Percentiles rank a stretch among this genome's conserved stretches.
phyloP scores from a whole-genome alignment of 306 rosid genomes.

The Quercus suber region DNA sequence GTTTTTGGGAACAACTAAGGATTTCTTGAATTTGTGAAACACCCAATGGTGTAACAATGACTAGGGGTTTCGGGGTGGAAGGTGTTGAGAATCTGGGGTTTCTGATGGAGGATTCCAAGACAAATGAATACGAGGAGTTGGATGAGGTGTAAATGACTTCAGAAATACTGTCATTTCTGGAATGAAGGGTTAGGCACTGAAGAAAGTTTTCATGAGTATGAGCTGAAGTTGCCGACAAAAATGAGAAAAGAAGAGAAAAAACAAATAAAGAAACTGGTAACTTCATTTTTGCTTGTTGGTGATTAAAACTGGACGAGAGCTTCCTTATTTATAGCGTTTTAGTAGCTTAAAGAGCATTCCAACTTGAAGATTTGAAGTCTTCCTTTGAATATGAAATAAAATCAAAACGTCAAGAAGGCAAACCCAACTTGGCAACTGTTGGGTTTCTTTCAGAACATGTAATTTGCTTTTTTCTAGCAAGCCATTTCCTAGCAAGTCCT shows the following conservation, averaged over 20 bases:
- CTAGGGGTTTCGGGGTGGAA: neutral
- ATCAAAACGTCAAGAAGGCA: no score
- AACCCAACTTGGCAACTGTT: no score
- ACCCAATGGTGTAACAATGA: conserved; percentile 10
- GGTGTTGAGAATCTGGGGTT: conserved; percentile 9
- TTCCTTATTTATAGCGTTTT: conserved; percentile 1
- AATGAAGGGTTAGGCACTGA: conserved; percentile 16
- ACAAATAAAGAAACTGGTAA: neutral
- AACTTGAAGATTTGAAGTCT: no score
- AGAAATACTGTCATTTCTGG: neutral
- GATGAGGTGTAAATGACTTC: conserved; percentile 5
- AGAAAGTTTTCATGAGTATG: conserved; percentile 16
- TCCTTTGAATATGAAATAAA: no score
- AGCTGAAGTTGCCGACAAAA: conserved; percentile 15
- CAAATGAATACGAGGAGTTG: neutral
- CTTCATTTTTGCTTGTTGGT: conserved; percentile 8
- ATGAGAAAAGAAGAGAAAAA: conserved; percentile 1
- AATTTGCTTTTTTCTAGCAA: no score
- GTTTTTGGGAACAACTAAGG: conserved; percentile 3
- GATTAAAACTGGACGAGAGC: neutral
- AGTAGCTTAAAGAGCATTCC: neutral
- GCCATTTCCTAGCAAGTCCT: no score
- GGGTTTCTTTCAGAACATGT: no score
- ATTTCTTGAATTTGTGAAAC: conserved; percentile 17
- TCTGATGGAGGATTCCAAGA: neutral